These are phyloP conservation scores for Trypanosoma theileri DNA, from an alignment of 208 protist genomes.

Conservation along the genomic window DNA sequence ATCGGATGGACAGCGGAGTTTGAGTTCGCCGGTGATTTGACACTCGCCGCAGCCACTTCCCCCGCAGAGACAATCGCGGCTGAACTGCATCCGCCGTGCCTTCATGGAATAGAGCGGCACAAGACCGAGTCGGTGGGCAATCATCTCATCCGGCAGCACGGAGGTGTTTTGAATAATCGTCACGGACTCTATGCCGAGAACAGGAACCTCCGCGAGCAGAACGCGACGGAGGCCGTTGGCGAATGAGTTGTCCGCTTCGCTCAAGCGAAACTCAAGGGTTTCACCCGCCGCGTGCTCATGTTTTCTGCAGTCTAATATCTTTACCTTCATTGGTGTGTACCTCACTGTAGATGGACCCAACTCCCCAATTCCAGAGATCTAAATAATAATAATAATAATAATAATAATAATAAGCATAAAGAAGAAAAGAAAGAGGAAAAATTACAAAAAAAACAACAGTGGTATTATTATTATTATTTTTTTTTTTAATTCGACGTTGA, in stretches of 20 bases:
- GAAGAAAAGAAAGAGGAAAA: slow-evolving; percentile 16
- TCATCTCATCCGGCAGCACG: slow-evolving; percentile 98
- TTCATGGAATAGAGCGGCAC: slow-evolving; percentile 95
- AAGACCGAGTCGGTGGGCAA: slow-evolving; percentile 98
- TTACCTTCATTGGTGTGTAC: slow-evolving; percentile 54
- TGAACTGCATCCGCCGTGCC: slow-evolving; percentile 78
- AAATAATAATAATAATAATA: slow-evolving; percentile 5
- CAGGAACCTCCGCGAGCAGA: slow-evolving; percentile 99
- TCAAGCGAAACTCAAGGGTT: slow-evolving; percentile 89
- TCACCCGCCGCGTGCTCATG: slow-evolving; percentile 81
- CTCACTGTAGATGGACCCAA: neutral
- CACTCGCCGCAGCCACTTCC: slow-evolving; percentile 81
- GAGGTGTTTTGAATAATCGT: slow-evolving; percentile 95
- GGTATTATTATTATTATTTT: no score
- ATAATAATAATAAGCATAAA: slow-evolving; percentile 16
- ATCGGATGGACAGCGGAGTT: slow-evolving; percentile 72
- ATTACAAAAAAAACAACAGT: neutral
- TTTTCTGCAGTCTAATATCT: slow-evolving; percentile 77
- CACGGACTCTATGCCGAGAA: slow-evolving; percentile 97
- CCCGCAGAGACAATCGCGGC: slow-evolving; percentile 82
- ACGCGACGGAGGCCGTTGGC: slow-evolving; percentile 97
- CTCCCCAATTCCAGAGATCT: slow-evolving; percentile 1
- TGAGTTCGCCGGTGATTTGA: slow-evolving; percentile 83
- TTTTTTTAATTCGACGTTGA: no score
- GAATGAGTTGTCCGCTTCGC: slow-evolving; percentile 90